These are phyloP conservation scores for Dillenia suffruticosa DNA, from an alignment of 164 flowering plant genomes.

Conservation along the genomic window DNA sequence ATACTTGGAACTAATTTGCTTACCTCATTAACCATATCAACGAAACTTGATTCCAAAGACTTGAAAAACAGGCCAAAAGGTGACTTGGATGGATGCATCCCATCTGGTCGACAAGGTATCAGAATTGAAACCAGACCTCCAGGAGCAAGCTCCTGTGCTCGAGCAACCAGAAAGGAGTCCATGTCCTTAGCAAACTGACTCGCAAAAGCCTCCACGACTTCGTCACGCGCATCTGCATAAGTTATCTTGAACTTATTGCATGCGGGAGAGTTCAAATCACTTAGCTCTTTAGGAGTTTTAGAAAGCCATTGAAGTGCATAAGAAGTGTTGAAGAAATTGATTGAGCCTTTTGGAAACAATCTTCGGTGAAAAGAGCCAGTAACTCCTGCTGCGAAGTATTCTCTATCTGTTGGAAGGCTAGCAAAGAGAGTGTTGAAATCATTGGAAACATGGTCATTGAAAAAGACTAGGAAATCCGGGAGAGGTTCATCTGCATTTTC, in stretches of 20 bases:
- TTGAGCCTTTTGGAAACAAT: neutral
- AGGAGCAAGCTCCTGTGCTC: neutral
- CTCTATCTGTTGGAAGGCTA: neutral
- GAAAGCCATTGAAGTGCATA: conserved; percentile 3
- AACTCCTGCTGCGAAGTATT: neutral
- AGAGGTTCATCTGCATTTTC: neutral
- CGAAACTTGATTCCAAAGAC: neutral
- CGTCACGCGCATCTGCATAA: neutral
- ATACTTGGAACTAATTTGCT: too few species aligned
- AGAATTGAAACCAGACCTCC: neutral
- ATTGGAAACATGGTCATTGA: neutral
- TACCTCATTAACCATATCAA: neutral
- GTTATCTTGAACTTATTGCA: neutral
- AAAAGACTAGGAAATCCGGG: conserved; percentile 1
- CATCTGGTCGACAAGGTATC: neutral
- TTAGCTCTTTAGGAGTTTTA: neutral
- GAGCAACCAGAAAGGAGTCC: neutral
- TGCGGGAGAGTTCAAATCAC: conserved; percentile 1
- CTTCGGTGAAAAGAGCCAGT: neutral
- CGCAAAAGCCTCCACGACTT: neutral
- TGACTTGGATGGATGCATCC: neutral
- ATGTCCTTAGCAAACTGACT: conserved; percentile 2
- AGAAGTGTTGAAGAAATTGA: neutral
- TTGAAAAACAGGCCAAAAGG: too few species aligned
- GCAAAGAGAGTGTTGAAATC: conserved; percentile 6